Percentiles rank a stretch among this genome's conserved stretches.
These are phyloP conservation scores for Podospora sp. DNA, from an alignment of 495 filamentous ascomycete species.

Conservation along the genomic window DNA sequence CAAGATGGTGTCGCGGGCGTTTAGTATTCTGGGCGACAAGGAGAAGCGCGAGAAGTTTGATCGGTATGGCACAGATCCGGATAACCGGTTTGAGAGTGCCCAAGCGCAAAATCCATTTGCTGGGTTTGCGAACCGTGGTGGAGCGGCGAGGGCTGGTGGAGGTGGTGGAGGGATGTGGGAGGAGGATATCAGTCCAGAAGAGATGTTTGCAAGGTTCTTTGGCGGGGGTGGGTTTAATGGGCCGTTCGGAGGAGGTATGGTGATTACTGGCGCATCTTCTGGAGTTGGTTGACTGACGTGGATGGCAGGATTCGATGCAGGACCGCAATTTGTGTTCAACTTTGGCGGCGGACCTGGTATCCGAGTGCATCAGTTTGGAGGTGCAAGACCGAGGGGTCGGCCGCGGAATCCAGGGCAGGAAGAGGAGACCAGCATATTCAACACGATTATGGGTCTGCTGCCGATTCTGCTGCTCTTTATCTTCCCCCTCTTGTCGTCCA, in stretches of 20 bases:
- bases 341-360: conserved; percentile 80
- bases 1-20: conserved; percentile 94
- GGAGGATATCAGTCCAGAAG: conserved; percentile 93
- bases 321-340: conserved; percentile 89
- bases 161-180: conserved; percentile 69
- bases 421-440: conserved; percentile 52
- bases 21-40: conserved; percentile 88
- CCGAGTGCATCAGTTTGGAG: conserved; percentile 85
- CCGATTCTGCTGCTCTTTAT: conserved; percentile 88
- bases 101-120: conserved; percentile 69
- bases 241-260: conserved; percentile 41
- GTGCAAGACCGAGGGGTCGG: conserved; percentile 65
- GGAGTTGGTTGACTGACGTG: not conserved
- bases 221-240: conserved; percentile 70
- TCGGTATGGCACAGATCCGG: conserved; percentile 86
- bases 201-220: conserved; percentile 96
- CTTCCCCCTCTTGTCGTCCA: conserved; percentile 78
- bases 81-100: conserved; percentile 71
- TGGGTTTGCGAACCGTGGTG: conserved; percentile 61
- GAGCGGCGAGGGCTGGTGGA: conserved; percentile 45
- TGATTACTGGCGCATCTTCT: not conserved
- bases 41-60: conserved; percentile 90
- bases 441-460: conserved; percentile 66
- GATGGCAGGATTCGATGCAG: conserved; percentile 61
- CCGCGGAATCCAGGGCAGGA: conserved; percentile 67